Base-by-base conservation (phyloP, 495 filamentous ascomycete genomes). In the Aspergillus campestris region DNA sequence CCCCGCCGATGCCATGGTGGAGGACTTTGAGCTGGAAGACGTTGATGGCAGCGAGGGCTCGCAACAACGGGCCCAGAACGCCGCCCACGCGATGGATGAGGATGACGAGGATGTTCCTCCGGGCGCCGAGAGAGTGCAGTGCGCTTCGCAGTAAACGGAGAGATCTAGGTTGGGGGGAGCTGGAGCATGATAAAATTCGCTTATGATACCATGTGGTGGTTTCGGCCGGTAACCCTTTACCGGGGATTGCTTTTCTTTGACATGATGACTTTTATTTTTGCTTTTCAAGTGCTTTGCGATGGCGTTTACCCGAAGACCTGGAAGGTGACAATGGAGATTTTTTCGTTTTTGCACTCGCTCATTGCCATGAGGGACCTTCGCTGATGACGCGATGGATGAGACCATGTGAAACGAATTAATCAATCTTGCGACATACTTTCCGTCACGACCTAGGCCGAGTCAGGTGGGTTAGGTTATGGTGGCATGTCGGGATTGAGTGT, bases 71-170 rank as follows among this genome's bases (percentile, higher is more conserved):
- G 89, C 87, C 34, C 81, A 86, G 51, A 83, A 81, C 41, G 80
- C 77, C 14, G 72, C 70, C n/a, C 65, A 54, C 8, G 82, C 80
- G 74, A 87, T 91, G 37, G 90, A 95, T 15, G 83, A 87, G 33
- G 92, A 98, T 46, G 86, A 88, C 28, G 77, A 90, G 15, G 72
- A 76, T 37, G 82, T 81, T 40, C 87, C 88, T 52, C 74, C 75
- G 34, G 87, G 87, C 50, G 89, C 79, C 34, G 92, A 99, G 73
- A 78, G 94, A 34, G 89, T 99, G 56, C 92, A 97, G 74, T 99
- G 92, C 65, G 94, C 92, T 50, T 92, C 87, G 6, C 92, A 97
- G 79, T 99, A 95, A 83, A 52, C 46, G 51, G 31, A 42, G 33
- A 41, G 30, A 40, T 48, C 40, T 38, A 24, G 18, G 18, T 47